Base-by-base conservation (phyloP, 805 yeast genomes). In the Kuraishia ogatae region DNA sequence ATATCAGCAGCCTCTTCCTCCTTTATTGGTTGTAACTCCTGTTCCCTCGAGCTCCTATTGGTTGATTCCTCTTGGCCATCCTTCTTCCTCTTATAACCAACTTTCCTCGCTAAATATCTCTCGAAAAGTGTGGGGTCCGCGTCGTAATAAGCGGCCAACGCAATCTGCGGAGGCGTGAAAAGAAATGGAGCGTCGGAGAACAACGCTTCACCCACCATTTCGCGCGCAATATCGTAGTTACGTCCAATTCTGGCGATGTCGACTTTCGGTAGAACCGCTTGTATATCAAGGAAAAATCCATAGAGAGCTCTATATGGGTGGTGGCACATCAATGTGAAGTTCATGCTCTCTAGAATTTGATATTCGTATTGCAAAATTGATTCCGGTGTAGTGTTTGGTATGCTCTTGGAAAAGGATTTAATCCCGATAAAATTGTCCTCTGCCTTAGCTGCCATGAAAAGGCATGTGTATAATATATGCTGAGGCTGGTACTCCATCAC, bases 161-260 rank as follows among this genome's bases (percentile, higher is more conserved):
- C 97, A 29, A 94, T 89, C 64, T 94, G 99, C 1, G 98, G 97
- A 0, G 99, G 99, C 0, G 98, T 85, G 70, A 72, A 93, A 39
- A 83, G 72, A 62, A 89, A 93, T 8, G 79, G 73, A 2, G 81
- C 92, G 65, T 94, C 97, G 20, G 93, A 83, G 39, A 85, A 72
- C 48, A 89, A 73, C n/a, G 89, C 79, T 24, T 84, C 88, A 50
- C 83, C 80, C 4, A 89, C 76, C 67, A 83, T 70, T 28, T 73
- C 77, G 61, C 86, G 81, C 11, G 96, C 89, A 49, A 73, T 71
- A 64, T 89, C 96, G 68, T 89, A 88, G 50, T 83, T 76, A 50
- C 74, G 74, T 1, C 94, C 93, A 57, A 90, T 70, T 52, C 82
- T 78, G 50, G 79, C 80, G 29, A 78, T 71, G 56, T 82, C 83